Base-by-base conservation (phyloP, 305 asterid genomes). In the Stenogyne calaminthoides region DNA sequence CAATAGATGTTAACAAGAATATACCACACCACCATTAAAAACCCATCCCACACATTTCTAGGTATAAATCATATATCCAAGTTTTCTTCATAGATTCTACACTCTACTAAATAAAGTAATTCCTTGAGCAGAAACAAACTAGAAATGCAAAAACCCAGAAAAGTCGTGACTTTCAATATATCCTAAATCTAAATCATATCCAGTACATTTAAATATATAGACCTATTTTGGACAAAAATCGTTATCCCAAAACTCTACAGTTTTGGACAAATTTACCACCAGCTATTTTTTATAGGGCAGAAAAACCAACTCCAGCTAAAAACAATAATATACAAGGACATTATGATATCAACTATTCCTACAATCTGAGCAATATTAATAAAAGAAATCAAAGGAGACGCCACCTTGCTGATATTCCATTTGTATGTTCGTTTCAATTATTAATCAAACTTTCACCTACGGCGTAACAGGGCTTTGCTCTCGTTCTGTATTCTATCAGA, bases 401-500 rank as follows among this genome's bases (percentile, higher is more conserved):
- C 39, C 62, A 16, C 40, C 25, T 18, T 42, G 60, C 61, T 16
- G 34, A 42, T 16, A 10, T 27, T 65, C 51, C 51, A 60, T 49
- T 29, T n/a, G 4, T 58, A 39, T 11, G 37, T 4, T 60, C 51
- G 56, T 47, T 52, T n/a, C n/a, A n/a, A n/a, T n/a, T 34, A 44
- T 60, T 42, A 8, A 73, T 36, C 42, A 42, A 62, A 49, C 52
- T 2, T n/a, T n/a, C n/a, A n/a, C n/a, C n/a, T n/a, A n/a, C n/a
- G n/a, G n/a, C n/a, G n/a, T n/a, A n/a, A n/a, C n/a, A n/a, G n/a
- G 67, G 86, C 83, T 84, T 89, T 92, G 88, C 96, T 91, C 67
- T 92, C 99, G 7, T 72, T 82, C 80, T 81, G 85, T 83, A 95
- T 92, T 78, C 95, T 85, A 78, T 92, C 95, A 1, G 96, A 94